Conservation (phyloP, 1,284 basidiomycete species). For the Marasmius sp. region DNA sequence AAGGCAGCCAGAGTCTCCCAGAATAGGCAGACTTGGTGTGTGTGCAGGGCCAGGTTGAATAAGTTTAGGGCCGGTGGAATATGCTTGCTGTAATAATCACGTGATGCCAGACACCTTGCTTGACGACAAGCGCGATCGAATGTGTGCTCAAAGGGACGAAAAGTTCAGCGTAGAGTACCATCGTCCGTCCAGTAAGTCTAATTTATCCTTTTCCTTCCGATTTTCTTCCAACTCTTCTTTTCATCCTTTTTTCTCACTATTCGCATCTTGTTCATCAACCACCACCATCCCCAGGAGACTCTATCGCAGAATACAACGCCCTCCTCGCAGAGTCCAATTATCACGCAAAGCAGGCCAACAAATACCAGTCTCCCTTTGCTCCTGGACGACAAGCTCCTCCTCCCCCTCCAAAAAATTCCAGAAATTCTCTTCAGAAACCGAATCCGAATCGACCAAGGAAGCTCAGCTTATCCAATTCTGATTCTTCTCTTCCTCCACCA, state of each 20-base stretch:
- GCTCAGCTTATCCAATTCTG: slow-evolving; percentile 32
- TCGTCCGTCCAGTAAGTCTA: neutral
- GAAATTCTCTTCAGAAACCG: slow-evolving; percentile 12
- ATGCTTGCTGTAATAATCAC: neutral
- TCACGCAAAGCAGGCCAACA: slow-evolving; percentile 53
- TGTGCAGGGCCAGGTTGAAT: neutral
- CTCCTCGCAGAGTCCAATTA: slow-evolving; percentile 61
- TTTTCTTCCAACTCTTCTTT: neutral
- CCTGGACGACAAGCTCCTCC: slow-evolving; percentile 58
- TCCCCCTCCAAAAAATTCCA: slow-evolving; percentile 39
- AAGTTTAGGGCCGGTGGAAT: neutral
- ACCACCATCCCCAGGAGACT: slow-evolving; percentile 32
- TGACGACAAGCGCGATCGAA: slow-evolving; percentile 5
- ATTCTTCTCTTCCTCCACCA: slow-evolving; percentile 22
- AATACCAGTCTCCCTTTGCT: slow-evolving; percentile 40
- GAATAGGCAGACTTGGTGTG: neutral
- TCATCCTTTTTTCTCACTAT: neutral
- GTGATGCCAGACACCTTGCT: neutral
- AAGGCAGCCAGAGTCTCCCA: too few species aligned
- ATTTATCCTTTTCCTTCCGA: too few species aligned
- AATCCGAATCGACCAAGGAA: slow-evolving; percentile 29
- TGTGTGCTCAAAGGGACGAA: slow-evolving; percentile 2
- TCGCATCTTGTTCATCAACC: neutral
- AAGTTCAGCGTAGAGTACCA: slow-evolving; percentile 2
- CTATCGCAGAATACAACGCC: slow-evolving; percentile 71